Conservation (phyloP, 2,329 filamentous ascomycete species). For the Hymenoscyphus salicellus region DNA sequence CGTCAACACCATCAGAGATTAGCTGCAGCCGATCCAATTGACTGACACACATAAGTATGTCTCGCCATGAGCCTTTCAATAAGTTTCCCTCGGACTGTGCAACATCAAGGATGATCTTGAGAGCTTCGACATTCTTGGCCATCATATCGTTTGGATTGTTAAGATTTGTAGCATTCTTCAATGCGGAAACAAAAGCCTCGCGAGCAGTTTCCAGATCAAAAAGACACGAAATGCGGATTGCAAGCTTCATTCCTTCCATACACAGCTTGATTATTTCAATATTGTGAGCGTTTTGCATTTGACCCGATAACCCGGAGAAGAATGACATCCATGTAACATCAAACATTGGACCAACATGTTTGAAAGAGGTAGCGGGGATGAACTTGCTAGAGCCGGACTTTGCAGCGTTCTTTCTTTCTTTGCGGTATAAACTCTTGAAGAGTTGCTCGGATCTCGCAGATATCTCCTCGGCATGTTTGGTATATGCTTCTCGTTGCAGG, state of each 20-base stretch:
- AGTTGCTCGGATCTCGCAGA: constrained; percentile 70
- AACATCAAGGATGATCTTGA: constrained; percentile 87
- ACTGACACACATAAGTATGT: constrained; percentile 90
- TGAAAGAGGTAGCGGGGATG: constrained; percentile 89
- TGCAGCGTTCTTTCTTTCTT: constrained; percentile 76
- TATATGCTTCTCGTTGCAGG: constrained; percentile 85
- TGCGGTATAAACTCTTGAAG: constrained; percentile 89
- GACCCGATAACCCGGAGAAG: constrained; percentile 87
- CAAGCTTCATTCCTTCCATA: constrained; percentile 91
- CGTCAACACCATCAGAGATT: constrained; percentile 91
- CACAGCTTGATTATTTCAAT: constrained; percentile 88
- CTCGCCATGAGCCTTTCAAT: constrained; percentile 87
- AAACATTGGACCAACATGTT: constrained; percentile 97
- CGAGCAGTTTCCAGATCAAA: constrained; percentile 92
- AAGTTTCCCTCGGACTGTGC: constrained; percentile 90
- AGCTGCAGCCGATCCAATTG: constrained; percentile 94
- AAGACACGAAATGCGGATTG: constrained; percentile 86
- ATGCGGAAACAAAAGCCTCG: constrained; percentile 88
- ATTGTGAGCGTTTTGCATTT: constrained; percentile 91
- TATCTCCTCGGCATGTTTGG: constrained; percentile 94
- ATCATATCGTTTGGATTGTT: constrained; percentile 95
- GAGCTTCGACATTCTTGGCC: constrained; percentile 91
- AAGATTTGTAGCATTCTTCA: constrained; percentile 91
- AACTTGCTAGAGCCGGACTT: constrained; percentile 67
- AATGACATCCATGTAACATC: constrained; percentile 99